These are phyloP conservation scores for Ogataea allantospora DNA, from an alignment of 805 yeast species.

Conservation along the genomic window DNA sequence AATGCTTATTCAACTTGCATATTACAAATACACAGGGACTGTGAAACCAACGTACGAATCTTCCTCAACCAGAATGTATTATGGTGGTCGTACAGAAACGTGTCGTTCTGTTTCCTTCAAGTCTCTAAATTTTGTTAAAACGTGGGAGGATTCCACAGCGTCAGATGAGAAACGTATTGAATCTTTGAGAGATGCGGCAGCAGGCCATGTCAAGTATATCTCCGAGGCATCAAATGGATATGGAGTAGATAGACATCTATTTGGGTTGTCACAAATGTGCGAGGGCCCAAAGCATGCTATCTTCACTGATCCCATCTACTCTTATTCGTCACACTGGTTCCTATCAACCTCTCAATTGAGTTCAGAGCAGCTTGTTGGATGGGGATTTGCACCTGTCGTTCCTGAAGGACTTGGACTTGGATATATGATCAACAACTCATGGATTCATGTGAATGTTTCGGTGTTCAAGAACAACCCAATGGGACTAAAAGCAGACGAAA, in stretches of 20 bases:
- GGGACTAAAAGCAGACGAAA: conserved; percentile 50
- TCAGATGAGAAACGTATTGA: conserved; percentile 55
- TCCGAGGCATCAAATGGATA: conserved; percentile 76
- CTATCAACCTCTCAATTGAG: conserved; percentile 87
- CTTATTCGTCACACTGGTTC: conserved; percentile 81
- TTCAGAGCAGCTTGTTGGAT: conserved; percentile 80
- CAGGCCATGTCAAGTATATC: conserved; percentile 72
- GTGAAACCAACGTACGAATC: conserved; percentile 92
- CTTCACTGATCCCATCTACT: conserved; percentile 71
- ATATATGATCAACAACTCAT: conserved; percentile 84
- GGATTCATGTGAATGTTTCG: conserved; percentile 82
- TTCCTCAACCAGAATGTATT: conserved; percentile 88
- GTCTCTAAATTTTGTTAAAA: conserved; percentile 64
- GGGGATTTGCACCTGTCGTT: conserved; percentile 95
- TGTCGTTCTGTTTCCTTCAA: conserved; percentile 81
- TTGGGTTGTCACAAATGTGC: conserved; percentile 75
- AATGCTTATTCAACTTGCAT: conserved; percentile 86
- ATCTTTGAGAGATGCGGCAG: conserved; percentile 69
- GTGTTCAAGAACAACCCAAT: conserved; percentile 62
- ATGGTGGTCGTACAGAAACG: conserved; percentile 92
- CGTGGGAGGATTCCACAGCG: conserved; percentile 61
- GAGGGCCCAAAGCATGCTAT: conserved; percentile 66
- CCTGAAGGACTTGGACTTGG: conserved; percentile 94
- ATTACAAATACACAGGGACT: conserved; percentile 76
- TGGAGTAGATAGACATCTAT: conserved; percentile 92